Evolutionary conservation across 2,329 filamentous ascomycete species (phyloP).

Genomic region (Cladosporium sphaerospermum): DNA sequence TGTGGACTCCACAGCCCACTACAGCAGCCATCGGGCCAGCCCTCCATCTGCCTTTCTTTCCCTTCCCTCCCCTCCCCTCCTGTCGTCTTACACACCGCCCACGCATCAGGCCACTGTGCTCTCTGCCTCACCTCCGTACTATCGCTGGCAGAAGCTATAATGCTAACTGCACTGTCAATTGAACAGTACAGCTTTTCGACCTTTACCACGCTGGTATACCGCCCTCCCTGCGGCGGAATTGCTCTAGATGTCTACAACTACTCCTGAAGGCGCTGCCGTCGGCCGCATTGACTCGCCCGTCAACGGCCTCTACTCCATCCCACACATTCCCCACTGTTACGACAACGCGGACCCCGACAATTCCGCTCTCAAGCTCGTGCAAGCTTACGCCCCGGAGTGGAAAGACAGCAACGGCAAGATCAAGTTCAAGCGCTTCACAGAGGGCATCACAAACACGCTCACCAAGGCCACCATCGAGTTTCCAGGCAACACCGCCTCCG

Average conservation of each 20-base stretch:
- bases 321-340: constrained; percentile 69
- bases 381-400: constrained; percentile 80
- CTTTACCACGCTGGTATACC: constrained; percentile 11
- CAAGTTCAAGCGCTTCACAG: constrained; percentile 85
- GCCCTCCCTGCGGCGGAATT: constrained; percentile 12
- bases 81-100: not conserved
- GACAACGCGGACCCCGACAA: constrained; percentile 68
- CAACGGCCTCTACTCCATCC: constrained; percentile 17
- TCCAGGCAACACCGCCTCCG: constrained; percentile 64
- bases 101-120: not conserved
- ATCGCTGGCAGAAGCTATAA: constrained; percentile 7
- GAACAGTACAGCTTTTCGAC: constrained; percentile 12
- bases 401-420: constrained; percentile 61
- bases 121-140: not conserved
- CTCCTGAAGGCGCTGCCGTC: constrained; percentile 13
- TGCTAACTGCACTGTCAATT: constrained; percentile 12
- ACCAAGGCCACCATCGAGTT: constrained; percentile 68
- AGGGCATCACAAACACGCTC: constrained; percentile 95
- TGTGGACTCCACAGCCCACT: constrained; percentile 1
- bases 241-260: constrained; percentile 13
- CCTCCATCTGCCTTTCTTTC: not conserved
- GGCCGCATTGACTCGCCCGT: constrained; percentile 29
- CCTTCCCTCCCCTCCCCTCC: not conserved
- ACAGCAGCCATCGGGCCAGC: not conserved
- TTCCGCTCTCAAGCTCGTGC: constrained; percentile 73